A percentile compares a stretch with the other conserved stretches of the same genome.
Conservation (phyloP, 2,329 filamentous ascomycete genomes). For the Sphaerulina populicola region DNA sequence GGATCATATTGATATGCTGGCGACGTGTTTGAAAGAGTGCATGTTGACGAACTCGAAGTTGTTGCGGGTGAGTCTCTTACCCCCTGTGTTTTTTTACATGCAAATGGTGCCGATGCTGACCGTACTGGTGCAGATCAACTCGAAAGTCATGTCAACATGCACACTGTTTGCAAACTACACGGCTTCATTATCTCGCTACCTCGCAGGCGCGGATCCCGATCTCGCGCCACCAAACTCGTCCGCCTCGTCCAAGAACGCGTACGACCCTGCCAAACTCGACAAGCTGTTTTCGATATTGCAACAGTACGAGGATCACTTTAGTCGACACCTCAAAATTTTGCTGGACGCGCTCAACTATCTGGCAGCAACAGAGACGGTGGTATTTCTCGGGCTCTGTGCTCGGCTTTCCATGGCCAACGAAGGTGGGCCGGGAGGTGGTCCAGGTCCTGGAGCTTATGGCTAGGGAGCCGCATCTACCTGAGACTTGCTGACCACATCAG, state of each 20-base stretch:
- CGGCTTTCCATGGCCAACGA: conserved; percentile 73
- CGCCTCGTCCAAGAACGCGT: conserved; percentile 26
- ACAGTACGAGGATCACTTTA: conserved; percentile 91
- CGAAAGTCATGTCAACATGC: conserved; percentile 93
- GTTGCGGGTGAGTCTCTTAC: conserved; percentile 57
- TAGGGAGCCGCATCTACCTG: conserved; percentile 4
- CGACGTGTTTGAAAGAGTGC: conserved; percentile 96
- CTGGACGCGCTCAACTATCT: conserved; percentile 95
- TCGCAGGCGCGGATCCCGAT: conserved; percentile 76
- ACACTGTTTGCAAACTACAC: conserved; percentile 89
- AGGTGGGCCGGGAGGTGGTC: conserved; percentile 38
- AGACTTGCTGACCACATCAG: not conserved
- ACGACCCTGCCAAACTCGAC: conserved; percentile 53
- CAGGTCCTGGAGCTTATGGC: conserved; percentile 19
- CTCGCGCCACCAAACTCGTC: conserved; percentile 46
- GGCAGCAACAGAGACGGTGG: conserved; percentile 92
- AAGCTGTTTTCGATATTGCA: conserved; percentile 80
- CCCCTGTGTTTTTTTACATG: not conserved
- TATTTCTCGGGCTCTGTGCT: conserved; percentile 79
- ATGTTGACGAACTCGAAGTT: conserved; percentile 97
- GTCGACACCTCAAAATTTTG: conserved; percentile 81
- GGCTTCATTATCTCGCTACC: conserved; percentile 72
- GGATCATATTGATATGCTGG: conserved; percentile 95
- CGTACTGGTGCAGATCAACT: conserved; percentile 64
- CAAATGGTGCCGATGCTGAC: conserved; percentile 7